Evolutionary conservation across 1,139 yeast species (phyloP), one percentile per base, ranked within the genome.

Genomic region (Pichia sp.): DNA sequence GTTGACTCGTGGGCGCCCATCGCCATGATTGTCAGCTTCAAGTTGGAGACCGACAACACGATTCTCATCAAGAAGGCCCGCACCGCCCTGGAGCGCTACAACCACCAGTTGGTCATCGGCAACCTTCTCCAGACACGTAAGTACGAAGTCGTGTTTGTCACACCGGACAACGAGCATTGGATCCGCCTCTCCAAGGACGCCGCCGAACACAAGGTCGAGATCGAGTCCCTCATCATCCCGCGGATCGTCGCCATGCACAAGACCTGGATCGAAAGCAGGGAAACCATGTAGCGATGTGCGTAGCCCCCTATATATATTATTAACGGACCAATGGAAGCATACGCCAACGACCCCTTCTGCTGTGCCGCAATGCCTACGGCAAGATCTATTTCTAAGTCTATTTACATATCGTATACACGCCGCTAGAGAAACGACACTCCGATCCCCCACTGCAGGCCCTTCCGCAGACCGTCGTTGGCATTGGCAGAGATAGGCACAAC

Each of bases 1-100:
- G 97, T 92, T 1, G 96, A 90, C 62, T 80, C 84, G 34, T 93
- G 99, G 99, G 96, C 97, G 0, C 96, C 96, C 1, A 82, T 84
- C 8, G 95, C 98, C 1, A 87, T 90, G 96, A 90, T 95, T 57
- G 87, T 93, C 2, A 88, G 96, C 29, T 95, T 95, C 74, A 95
- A 95, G 70, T 78, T 93, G 57, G 99, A 95, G 67, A 95, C 99
- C 0, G 99, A 95, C 69, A 70, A 72, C 57, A 66, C 75, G 11
- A 80, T 95, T 26, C 74, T 95, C 61, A 77, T 90, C 47, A 75
- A 79, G 55, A 95, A 95, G 71, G 90, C 97, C 5, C 75, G 75
- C 52, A 81, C 79, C 54, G 97, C 99, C 0, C 75, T 95, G 58
- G 81, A 81, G 40, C 77, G 96, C 58, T 95, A 95, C 69, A 87